Evolutionary conservation across 805 yeast species (phyloP), one percentile per base, ranked within the genome.

Genomic region (Groenewaldozyma salmanticensis): DNA sequence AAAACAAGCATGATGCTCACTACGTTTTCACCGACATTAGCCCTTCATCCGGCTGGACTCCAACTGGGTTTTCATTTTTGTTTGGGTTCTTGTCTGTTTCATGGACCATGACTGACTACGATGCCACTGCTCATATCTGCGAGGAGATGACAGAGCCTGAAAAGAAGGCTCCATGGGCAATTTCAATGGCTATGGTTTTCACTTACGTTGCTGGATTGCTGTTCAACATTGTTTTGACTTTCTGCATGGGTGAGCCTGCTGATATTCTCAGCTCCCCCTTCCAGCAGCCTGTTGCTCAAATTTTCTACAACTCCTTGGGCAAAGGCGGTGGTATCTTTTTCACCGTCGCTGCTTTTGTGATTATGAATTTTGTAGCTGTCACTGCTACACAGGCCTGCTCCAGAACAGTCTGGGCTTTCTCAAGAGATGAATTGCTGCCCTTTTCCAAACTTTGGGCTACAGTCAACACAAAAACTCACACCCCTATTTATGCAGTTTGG

Each of bases 141-240:
- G 94, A 84, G 52, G 94, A 84, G 60, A 92, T 84, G 13, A 72
- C 77, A 47, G 66, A 66, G 18, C 90, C 94, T 0, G 92, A 84
- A 54, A 71, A 64, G 42, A 78, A 76, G 39, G 79, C 84, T 52
- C 87, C 94, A 13, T 71, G 72, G 48, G 92, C 92, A 4, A 75
- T 84, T 54, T 60, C 81, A 1, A 65, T 71, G 37, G 75, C 92
- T 2, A 81, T 82, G 13, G 39, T 74, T 33, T 67, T 81, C 35
- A 74, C 90, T 6, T 71, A 80, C 0, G 46, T 75, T n/a, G 77
- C 79, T 11, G 94, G 94, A 0, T 58, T 83, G 11, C 69, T 81
- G 3, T 82, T 83, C 58, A 72, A 83, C 37, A 59, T 84, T 4
- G 94, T 94, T 1, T 66, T 84, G 4, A 64, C 83, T 43, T 68